phyloP scores from a whole-genome alignment of 2,329 filamentous ascomycete genomes.

The Stromatinia cepivora region DNA sequence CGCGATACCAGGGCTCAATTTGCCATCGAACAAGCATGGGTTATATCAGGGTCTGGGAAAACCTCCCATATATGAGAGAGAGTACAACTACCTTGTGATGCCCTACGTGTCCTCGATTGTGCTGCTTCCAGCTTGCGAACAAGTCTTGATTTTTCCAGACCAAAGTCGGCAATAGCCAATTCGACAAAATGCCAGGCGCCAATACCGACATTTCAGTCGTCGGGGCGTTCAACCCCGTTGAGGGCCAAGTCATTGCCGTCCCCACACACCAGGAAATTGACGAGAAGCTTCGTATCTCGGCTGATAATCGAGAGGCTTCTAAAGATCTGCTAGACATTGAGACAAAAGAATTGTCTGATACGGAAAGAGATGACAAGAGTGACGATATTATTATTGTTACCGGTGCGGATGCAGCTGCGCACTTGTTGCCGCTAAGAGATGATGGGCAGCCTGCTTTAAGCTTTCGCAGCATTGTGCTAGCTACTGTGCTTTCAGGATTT shows the following conservation, averaged over 20 bases:
- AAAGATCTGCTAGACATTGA: slow-evolving; percentile 31
- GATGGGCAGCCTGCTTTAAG: slow-evolving; percentile 54
- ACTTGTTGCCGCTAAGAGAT: slow-evolving; percentile 54
- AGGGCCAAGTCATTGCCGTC: slow-evolving; percentile 39
- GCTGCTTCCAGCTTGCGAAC: neutral
- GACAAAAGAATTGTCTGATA: slow-evolving; percentile 32
- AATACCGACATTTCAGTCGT: slow-evolving; percentile 34
- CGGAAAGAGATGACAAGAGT: slow-evolving; percentile 41
- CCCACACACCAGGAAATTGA: slow-evolving; percentile 39
- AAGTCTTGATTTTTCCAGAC: neutral
- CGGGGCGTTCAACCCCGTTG: slow-evolving; percentile 38
- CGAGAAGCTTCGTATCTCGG: slow-evolving; percentile 37
- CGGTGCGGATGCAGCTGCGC: slow-evolving; percentile 51
- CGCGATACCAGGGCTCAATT: neutral
- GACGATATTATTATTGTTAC: slow-evolving; percentile 52
- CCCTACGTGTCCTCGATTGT: neutral
- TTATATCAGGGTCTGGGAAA: neutral
- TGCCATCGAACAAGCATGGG: neutral
- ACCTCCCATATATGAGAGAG: neutral
- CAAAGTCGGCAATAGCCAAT: neutral
- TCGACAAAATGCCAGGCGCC: slow-evolving; percentile 28
- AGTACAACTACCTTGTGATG: neutral
- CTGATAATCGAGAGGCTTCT: slow-evolving; percentile 20
- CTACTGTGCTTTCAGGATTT: slow-evolving; percentile 52
- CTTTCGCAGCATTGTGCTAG: slow-evolving; percentile 54